Conservation (phyloP, 192 early-diverging fungal species). For the Entrophospora sp. region DNA sequence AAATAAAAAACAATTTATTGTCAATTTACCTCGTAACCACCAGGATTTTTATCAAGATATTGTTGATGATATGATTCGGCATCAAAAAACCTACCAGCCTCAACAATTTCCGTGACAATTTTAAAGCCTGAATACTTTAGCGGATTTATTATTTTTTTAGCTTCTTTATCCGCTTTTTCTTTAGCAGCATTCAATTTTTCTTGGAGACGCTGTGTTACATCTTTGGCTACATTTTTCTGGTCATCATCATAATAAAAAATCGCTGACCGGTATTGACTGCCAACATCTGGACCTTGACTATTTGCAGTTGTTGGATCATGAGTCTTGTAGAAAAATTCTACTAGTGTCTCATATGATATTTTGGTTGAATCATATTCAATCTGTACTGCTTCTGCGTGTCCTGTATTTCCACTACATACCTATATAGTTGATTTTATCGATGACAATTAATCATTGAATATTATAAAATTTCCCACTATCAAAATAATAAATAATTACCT, state of each 20-base stretch:
- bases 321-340: slow-evolving; percentile 76
- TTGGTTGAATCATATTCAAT: slow-evolving; percentile 62
- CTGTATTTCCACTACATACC: slow-evolving; percentile 64
- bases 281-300: slow-evolving; percentile 74
- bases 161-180: background rate
- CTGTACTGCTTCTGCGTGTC: slow-evolving; percentile 80
- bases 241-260: slow-evolving; percentile 76
- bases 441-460: background rate
- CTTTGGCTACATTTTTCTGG: slow-evolving; percentile 67
- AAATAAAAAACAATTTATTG: background rate
- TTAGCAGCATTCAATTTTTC: slow-evolving; percentile 43
- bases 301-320: slow-evolving; percentile 86
- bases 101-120: slow-evolving; percentile 64
- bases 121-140: slow-evolving; percentile 39
- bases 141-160: too few species aligned
- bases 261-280: slow-evolving; percentile 80
- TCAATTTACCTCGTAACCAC: slow-evolving; percentile 56
- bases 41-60: slow-evolving; percentile 66
- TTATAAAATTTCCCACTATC: too few species aligned
- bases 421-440: slow-evolving; percentile 12
- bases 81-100: slow-evolving; percentile 63
- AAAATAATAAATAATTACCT: background rate
- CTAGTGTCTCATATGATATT: slow-evolving; percentile 65
- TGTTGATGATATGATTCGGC: slow-evolving; percentile 80
- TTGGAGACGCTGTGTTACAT: slow-evolving; percentile 58